Evolutionary conservation across 495 filamentous ascomycete species (phyloP), one percentile per base, ranked within the genome.

Genomic region (Lepidopterella palustris): DNA sequence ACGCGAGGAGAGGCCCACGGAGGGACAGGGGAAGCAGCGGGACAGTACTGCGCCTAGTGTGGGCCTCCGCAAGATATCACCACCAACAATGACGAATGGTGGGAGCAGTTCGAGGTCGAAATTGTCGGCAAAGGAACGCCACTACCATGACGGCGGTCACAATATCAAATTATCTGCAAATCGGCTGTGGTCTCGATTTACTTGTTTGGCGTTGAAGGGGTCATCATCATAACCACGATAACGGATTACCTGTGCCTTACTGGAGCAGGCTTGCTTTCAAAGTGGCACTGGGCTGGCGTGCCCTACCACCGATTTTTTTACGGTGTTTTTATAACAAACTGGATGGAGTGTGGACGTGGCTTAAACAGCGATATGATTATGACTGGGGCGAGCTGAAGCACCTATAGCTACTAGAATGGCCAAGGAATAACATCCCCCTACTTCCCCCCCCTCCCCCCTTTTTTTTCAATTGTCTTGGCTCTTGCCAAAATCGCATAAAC

Each of bases 1-100:
- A 92, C 78, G 65, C 66, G 27, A 68, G 64, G 71, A 61, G 66
- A 66, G 66, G 66, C 63, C 65, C 65, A 59, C 58, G 29, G 58
- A 59, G 57, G 57, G 40, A 21, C 61, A 57, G 40, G 21, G 18
- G 54, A 53, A 49, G 47, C 48, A n/a, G n/a, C n/a, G n/a, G n/a
- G n/a, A n/a, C n/a, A n/a, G n/a, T n/a, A n/a, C n/a, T n/a, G n/a
- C n/a, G n/a, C 45, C 55, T 61, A 47, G 57, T 55, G 64, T 67
- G 60, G 64, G 57, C 64, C 64, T 67, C 64, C 52, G 9, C 31
- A 60, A 25, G 26, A 42, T 31, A 53, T 45, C 47, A 49, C 28
- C 39, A 56, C 56, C 55, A 3, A 56, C 21, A 11, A 26, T 55
- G 13, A 32, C 55, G 35, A 55, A 23, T 48, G 20, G 35, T 40